phyloP scores from a whole-genome alignment of 2,329 filamentous ascomycete species.

The Pestalotiopsis fici region DNA sequence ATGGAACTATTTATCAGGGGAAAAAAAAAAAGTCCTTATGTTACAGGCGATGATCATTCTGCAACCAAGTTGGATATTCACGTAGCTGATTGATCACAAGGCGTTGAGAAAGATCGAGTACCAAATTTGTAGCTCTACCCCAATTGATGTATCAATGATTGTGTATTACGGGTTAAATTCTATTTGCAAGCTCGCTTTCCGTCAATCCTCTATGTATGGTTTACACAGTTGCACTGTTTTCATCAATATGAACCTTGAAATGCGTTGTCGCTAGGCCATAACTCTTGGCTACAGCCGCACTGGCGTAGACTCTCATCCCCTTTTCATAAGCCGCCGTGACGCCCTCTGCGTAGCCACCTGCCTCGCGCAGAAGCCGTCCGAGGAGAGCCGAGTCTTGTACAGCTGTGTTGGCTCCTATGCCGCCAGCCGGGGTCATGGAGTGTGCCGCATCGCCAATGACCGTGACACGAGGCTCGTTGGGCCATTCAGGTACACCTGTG shows the following conservation, averaged over 20 bases:
- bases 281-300: constrained; percentile 55
- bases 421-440: constrained; percentile 58
- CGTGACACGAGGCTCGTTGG: constrained; percentile 58
- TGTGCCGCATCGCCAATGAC: constrained; percentile 60
- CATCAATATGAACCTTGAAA: constrained; percentile 50
- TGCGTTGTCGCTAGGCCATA: constrained; percentile 45
- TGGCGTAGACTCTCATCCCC: constrained; percentile 62
- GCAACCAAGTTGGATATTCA: no score
- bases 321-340: constrained; percentile 59
- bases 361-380: constrained; percentile 50
- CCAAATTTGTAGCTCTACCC: no score
- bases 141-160: neutral
- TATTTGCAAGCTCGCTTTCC: neutral
- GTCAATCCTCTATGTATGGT: neutral
- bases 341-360: constrained; percentile 54
- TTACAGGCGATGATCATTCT: no score
- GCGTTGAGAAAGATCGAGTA: no score
- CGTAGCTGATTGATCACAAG: no score
- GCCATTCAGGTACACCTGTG: constrained; percentile 60
- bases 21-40: no score
- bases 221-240: constrained; percentile 22
- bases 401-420: constrained; percentile 59
- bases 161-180: neutral
- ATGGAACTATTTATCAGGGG: no score
- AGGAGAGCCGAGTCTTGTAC: constrained; percentile 56